Conservation (phyloP, 208 protist species). For the Wallacemonas sp. region DNA sequence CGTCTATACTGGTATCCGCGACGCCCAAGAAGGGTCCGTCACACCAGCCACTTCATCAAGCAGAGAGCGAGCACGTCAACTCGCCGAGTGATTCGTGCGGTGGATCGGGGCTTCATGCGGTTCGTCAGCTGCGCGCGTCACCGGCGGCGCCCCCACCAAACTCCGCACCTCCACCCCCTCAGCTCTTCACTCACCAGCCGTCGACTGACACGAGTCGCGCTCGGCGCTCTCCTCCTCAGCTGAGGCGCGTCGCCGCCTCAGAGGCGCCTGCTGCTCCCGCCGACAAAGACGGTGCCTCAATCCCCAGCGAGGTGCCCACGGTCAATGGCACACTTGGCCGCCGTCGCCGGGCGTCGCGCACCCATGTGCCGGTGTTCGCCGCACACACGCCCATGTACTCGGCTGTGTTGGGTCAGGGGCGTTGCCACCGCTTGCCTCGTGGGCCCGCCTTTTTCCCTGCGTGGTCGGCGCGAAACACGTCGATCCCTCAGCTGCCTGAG, state of each 20-base stretch:
- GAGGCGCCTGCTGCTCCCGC: neutral
- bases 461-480: neutral
- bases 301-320: no score
- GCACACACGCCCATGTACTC: neutral
- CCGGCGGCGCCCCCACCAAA: no score
- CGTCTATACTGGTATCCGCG: neutral
- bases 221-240: neutral
- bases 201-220: no score
- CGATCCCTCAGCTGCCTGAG: neutral
- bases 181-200: neutral
- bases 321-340: neutral
- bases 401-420: neutral
- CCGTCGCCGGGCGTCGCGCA: neutral
- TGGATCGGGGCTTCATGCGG: neutral
- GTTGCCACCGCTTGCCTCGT: neutral
- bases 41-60: neutral
- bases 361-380: neutral
- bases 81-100: neutral
- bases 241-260: neutral
- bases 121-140: neutral
- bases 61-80: neutral
- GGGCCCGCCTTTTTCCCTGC: conserved; percentile 1
- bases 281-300: neutral
- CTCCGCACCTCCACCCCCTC: neutral
- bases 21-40: neutral